Evolutionary conservation across 2,329 filamentous ascomycete genomes (phyloP), one percentile per base, ranked within the genome.

Genomic region (Alternaria novae-zelandiae): DNA sequence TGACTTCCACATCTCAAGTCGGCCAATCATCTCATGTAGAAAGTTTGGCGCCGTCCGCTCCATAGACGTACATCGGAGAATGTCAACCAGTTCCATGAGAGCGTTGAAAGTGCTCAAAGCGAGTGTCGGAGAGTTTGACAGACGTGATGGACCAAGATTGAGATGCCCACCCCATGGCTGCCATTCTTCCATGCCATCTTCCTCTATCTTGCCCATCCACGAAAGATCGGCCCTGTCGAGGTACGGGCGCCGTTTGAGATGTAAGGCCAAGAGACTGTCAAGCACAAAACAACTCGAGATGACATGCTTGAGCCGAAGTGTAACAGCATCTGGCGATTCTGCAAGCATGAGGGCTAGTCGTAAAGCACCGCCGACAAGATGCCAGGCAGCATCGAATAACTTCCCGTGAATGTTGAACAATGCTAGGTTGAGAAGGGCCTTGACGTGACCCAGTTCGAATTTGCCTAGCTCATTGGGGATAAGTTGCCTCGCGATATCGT

Each of bases 111-210:
- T 85, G 70, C 85, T 87, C 26, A 85, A 71, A 2, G 82, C 79
- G 45, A 83, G 81, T 13, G 83, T 70, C 13, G 77, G 77, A 26
- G 68, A 64, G 17, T 70, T 68, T 25, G 69, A 68, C 23, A 44
- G 60, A 9, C 58, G 54, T 49, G 20, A 49, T 21, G 49, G 15
- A 36, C 23, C 51, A 10, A 25, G 80, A 78, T 80, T 78, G 59
- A 84, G 72, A 59, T 84, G 83, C 15, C 88, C 86, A 25, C 83
- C 82, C 90, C 91, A 93, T 1, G 88, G 87, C 66, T 91, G 88
- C 90, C 90, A 92, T 79, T 92, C 90, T 71, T 93, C 91, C 26
- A 90, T 79, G 1, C 89, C 89, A 70, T 91, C 88, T 74, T 91
- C 89, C 32, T 87, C 83, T 4, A 91, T 79, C 5, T 80, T 78